Conservation (phyloP, 140 eudicot genomes). For the Erigeron philadelphicus region DNA sequence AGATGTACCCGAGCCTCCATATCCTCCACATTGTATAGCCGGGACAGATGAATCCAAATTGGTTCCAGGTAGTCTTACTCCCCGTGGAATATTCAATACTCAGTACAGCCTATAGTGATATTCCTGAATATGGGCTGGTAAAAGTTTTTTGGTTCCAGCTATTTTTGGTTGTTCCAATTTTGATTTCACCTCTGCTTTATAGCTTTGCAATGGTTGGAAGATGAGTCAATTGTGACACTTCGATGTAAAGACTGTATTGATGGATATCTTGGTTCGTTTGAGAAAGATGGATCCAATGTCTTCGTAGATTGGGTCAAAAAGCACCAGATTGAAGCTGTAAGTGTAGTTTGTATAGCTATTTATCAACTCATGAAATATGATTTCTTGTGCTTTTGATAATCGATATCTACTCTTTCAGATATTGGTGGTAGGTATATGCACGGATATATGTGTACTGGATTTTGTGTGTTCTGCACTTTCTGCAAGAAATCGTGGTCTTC, state of each 20-base stretch:
- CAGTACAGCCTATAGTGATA: not conserved
- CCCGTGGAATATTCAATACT: not conserved
- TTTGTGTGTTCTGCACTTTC: slow-evolving; percentile 57
- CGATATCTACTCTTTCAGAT: slow-evolving; percentile 10
- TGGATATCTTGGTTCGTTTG: slow-evolving; percentile 79
- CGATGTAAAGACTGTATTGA: slow-evolving; percentile 84
- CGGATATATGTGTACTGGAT: slow-evolving; percentile 22
- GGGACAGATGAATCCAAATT: slow-evolving; percentile 77
- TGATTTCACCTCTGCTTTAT: slow-evolving; percentile 22
- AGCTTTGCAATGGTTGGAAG: slow-evolving; percentile 76
- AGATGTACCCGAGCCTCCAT: slow-evolving; percentile 80
- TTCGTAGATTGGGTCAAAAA: slow-evolving; percentile 76
- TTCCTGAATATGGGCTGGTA: slow-evolving; percentile 14
- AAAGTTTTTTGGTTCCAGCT: not conserved
- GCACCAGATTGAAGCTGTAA: slow-evolving; percentile 59
- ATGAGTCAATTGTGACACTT: slow-evolving; percentile 65
- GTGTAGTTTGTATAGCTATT: slow-evolving; percentile 25
- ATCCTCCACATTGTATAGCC: slow-evolving; percentile 85
- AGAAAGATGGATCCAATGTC: slow-evolving; percentile 75
- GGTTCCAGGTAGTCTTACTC: slow-evolving; percentile 55
- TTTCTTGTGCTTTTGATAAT: not conserved
- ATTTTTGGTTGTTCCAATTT: slow-evolving; percentile 21
- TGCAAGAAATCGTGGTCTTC: slow-evolving; percentile 40
- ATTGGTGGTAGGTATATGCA: slow-evolving; percentile 14
- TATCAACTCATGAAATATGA: not conserved